Base-by-base conservation (phyloP, 768 basidiomycete species). In the Phanerochaete carnosa region DNA sequence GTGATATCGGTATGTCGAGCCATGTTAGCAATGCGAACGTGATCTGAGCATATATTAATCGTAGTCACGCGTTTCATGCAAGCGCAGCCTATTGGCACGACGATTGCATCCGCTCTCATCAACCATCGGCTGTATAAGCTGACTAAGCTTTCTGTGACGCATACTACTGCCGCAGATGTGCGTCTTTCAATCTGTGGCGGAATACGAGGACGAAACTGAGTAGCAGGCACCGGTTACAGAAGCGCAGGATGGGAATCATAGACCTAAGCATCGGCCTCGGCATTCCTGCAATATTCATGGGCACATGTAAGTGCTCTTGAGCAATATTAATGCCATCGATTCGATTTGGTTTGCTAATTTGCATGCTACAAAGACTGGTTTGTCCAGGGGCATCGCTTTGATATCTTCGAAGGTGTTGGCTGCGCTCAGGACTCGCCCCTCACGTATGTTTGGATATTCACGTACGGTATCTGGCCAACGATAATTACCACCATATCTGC, bases 341-440 rank as follows among this genome's bases (percentile, higher is more conserved):
- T n/a, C n/a, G n/a, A n/a, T n/a, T n/a, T n/a, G n/a, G n/a, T n/a
- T n/a, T n/a, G n/a, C n/a, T n/a, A n/a, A n/a, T n/a, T n/a, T n/a
- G n/a, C 39, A 7, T 19, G 19, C 39, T 19, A 37, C 43, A 16
- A 45, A 89, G 88, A 85, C 64, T 74, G 77, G 57, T 66, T 87
- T 54, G 77, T 80, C 25, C 85, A 88, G 68, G 82, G 83, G 58
- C 81, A 83, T 69, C 80, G 88, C 55, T 90, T 85, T 74, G 80
- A 85, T 66, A 79, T 90, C 58, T 70, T 79, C 22, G 76, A 82
- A 69, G 79, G 84, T 57, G 71, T 82, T 45, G 88, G 88, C 0
- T 88, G 87, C 66, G 63, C 69, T 7, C 73, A 79, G 1, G 64
- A 76, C 2, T 74, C 70, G 12, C 81, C 81, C 51, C 35, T 43